Evolutionary conservation across 2,329 filamentous ascomycete genomes (phyloP), one percentile per base, ranked within the genome.

Genomic region (Penicillium sp.): DNA sequence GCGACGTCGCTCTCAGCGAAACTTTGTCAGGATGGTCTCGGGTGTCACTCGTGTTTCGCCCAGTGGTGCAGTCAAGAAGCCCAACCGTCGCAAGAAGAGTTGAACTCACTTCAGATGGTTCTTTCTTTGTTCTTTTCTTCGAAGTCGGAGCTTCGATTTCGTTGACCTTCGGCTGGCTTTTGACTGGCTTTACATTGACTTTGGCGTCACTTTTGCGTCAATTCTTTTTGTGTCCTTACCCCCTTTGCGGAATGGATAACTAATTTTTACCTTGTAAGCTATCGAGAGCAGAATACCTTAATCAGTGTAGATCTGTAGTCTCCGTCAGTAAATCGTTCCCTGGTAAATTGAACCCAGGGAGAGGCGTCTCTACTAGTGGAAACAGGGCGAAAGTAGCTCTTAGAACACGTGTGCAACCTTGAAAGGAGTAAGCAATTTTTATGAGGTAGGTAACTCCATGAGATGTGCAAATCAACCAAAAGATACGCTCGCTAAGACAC

Each of bases 401-500:
- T 30, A 22, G 18, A 20, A 22, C 3, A 5, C 22, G 28, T 13
- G 8, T 36, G 33, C 33, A 36, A 36, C 16, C 16, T 20, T 20
- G 10, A 13, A 35, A 35, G 31, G 10, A 20, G 18, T 38, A 20
- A 22, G 18, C 35, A 20, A 22, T 38, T 38, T 20, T 38, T 38
- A 36, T 36, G 33, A 36, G 39, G n/a, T n/a, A n/a, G 8, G 14
- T 27, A 44, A 55, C 52, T 55, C 58, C 57, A n/a, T 54, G 49
- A 42, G 49, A 50, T 52, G 38, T 47, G 42, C 39, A 43, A 46
- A 48, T 24, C 35, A 42, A n/a, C 46, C 49, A 44, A 44, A 33
- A 49, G 20, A 46, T 16, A 54, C 50, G 55, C 57, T 60, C 46
- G 57, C 55, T 58, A 43, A 31, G 39, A 45, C 42, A 57, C 40